Conservation (phyloP, 108 stramenopile species). For the Schizochytrium sp. region DNA sequence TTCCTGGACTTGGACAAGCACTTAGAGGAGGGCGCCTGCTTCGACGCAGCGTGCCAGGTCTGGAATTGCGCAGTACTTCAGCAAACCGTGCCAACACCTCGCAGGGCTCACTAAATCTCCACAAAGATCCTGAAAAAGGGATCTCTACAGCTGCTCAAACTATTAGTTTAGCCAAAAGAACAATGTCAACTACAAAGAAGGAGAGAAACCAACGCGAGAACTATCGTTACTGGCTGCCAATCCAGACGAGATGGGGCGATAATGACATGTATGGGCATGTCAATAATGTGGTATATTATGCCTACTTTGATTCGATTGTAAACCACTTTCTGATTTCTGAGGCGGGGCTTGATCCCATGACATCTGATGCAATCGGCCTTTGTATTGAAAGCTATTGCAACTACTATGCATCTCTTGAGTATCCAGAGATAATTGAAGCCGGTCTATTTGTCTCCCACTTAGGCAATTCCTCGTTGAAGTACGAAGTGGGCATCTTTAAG, state of each 20-base stretch:
- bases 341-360: constrained; percentile 11
- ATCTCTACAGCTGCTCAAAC: no score
- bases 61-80: no score
- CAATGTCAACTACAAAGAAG: not conserved
- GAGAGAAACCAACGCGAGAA: constrained; percentile 42
- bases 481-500: constrained; percentile 36
- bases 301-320: constrained; percentile 30
- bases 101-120: no score
- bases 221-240: constrained; percentile 26
- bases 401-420: constrained; percentile 28
- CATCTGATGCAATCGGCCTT: constrained; percentile 16
- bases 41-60: no score
- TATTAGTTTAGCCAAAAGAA: no score
- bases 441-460: constrained; percentile 34
- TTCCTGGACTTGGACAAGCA: no score
- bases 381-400: constrained; percentile 45
- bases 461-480: constrained; percentile 2
- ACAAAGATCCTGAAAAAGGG: no score
- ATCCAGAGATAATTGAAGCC: not conserved
- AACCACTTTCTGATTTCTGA: constrained; percentile 23
- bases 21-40: no score
- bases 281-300: constrained; percentile 20
- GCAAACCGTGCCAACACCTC: no score
- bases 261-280: constrained; percentile 44
- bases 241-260: constrained; percentile 14